A percentile compares a stretch with the other conserved stretches of the same genome.
Conservation (phyloP, 2,329 filamentous ascomycete species). For the Ceratocystis destructans region DNA sequence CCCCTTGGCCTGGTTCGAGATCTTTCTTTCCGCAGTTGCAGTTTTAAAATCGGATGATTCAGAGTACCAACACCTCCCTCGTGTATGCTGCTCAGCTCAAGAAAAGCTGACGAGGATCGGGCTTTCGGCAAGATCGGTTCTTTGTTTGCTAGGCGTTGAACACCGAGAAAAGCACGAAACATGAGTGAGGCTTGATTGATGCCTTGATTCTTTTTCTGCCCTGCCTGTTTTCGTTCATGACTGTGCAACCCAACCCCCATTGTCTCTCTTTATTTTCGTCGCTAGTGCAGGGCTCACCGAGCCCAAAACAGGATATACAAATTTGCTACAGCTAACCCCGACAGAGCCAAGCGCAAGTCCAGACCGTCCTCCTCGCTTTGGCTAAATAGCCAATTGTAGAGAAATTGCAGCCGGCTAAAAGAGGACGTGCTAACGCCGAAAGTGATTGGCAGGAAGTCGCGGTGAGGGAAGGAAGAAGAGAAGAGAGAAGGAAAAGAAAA, state of each 20-base stretch:
- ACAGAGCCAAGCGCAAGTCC: not conserved
- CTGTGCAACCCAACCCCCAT: not conserved
- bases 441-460: not conserved
- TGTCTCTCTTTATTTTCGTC: slow-evolving; percentile 6
- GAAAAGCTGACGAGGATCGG: not conserved
- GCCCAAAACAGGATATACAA: not conserved
- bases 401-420: not conserved
- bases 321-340: not conserved
- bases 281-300: not conserved
- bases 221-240: not conserved
- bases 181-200: not conserved
- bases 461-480: not conserved
- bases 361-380: not conserved
- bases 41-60: slow-evolving; percentile 3
- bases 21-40: not conserved
- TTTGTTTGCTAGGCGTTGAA: not conserved
- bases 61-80: not conserved
- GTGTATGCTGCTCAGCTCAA: not conserved
- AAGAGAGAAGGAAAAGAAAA: too few relatives aligned
- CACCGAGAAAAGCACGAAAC: slow-evolving; percentile 17
- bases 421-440: not conserved
- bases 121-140: slow-evolving; percentile 12
- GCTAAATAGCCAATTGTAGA: not conserved
- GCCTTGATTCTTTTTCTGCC: not conserved
- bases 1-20: not conserved